Conservation (phyloP, 352 stramenopile species). For the Pythium pyrilobum region DNA sequence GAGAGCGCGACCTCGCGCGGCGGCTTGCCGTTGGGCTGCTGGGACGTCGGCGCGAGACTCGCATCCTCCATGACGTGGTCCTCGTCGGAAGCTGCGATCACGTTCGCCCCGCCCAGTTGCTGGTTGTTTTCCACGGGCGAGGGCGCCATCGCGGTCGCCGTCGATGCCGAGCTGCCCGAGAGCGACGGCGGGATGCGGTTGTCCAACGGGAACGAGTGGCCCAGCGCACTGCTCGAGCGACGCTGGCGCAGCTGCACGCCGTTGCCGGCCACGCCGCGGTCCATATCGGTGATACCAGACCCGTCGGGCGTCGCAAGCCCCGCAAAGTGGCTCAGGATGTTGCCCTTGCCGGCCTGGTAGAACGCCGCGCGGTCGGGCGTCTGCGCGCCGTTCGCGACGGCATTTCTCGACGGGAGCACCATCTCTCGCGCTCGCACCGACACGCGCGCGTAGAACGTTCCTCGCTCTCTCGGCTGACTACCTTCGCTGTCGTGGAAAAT, state of each 20-base stretch:
- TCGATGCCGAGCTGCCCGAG: conserved; percentile 12
- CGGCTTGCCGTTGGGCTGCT: conserved; percentile 4
- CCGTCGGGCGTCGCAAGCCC: conserved; percentile 37
- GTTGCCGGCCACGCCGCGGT: neutral
- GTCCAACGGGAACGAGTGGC: neutral
- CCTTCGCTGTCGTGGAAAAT: neutral
- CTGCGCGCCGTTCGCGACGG: neutral
- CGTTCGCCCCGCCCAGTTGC: conserved; percentile 2
- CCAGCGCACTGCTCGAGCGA: neutral
- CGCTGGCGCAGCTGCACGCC: conserved; percentile 5
- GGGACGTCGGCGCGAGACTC: neutral
- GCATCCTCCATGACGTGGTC: conserved; percentile 13
- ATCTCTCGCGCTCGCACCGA: conserved; percentile 3
- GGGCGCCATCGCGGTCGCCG: conserved; percentile 10
- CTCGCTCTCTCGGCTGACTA: neutral
- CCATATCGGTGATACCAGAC: neutral
- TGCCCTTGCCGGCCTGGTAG: conserved; percentile 52
- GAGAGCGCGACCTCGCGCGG: conserved; percentile 11
- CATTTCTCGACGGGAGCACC: conserved; percentile 17
- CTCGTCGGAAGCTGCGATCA: conserved; percentile 9
- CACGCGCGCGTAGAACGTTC: neutral
- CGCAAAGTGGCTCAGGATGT: conserved; percentile 60
- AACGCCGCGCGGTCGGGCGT: conserved; percentile 18
- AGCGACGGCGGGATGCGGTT: neutral
- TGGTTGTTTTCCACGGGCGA: conserved; percentile 16